A percentile compares a stretch with the other conserved stretches of the same genome.
Conservation (phyloP, 805 yeast genomes). For the Schwanniomyces vanrijiae region DNA sequence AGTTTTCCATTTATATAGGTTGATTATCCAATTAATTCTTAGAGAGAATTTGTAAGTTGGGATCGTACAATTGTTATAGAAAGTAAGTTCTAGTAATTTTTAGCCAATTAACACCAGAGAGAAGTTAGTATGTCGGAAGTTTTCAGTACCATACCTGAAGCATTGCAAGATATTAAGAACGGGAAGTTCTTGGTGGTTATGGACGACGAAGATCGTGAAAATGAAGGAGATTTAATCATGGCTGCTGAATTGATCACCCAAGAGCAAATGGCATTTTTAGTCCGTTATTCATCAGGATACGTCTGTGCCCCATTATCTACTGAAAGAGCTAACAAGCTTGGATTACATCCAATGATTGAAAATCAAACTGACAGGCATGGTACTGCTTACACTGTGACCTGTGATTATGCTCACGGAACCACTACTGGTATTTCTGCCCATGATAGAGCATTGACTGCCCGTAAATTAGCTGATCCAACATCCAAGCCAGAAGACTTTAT, state of each 20-base stretch:
- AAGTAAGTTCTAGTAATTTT: background rate
- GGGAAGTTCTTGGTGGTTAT: constrained; percentile 91
- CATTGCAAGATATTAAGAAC: constrained; percentile 66
- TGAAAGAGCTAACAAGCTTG: constrained; percentile 74
- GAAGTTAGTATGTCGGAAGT: constrained; percentile 5
- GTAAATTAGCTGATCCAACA: constrained; percentile 60
- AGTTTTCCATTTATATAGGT: background rate
- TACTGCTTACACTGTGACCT: constrained; percentile 94
- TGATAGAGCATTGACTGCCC: constrained; percentile 85
- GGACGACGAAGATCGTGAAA: constrained; percentile 95
- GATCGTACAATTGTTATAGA: background rate
- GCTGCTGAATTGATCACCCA: constrained; percentile 84
- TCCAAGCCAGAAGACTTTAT: constrained; percentile 66
- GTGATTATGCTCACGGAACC: constrained; percentile 83
- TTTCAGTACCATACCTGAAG: constrained; percentile 64
- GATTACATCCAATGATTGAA: constrained; percentile 75
- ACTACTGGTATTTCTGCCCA: constrained; percentile 96
- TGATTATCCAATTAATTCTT: background rate
- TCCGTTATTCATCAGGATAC: constrained; percentile 84
- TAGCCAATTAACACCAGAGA: background rate
- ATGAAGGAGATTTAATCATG: constrained; percentile 94
- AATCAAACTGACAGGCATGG: constrained; percentile 80
- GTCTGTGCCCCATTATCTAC: constrained; percentile 87
- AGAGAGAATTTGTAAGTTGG: background rate
- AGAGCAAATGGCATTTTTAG: constrained; percentile 90